phyloP scores from a whole-genome alignment of 1,284 basidiomycete genomes.

The Cystobasidiaceae sp. region DNA sequence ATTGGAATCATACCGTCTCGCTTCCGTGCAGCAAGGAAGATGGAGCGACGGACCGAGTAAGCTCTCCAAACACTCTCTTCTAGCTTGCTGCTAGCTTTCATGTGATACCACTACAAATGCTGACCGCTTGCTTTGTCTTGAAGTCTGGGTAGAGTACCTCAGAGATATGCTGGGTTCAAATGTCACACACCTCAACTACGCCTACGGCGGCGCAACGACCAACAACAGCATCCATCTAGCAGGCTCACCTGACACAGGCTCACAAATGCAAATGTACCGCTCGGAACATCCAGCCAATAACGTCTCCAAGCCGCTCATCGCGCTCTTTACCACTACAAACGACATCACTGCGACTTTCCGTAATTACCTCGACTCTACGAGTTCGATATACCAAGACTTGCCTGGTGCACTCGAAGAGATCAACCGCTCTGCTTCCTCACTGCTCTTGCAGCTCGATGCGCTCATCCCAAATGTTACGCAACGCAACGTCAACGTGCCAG shows the following conservation, averaged over 20 bases:
- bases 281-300: neutral
- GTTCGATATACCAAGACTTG: neutral
- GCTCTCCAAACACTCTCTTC: neutral
- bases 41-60: conserved; percentile 23
- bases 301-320: conserved; percentile 8
- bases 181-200: conserved; percentile 16
- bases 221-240: conserved; percentile 9
- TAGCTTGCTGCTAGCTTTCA: neutral
- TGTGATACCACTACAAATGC: neutral
- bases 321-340: conserved; percentile 23
- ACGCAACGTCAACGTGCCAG: conserved; percentile 7
- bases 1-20: too few species aligned
- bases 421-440: conserved; percentile 1
- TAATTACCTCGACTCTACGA: conserved; percentile 1
- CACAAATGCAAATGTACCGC: conserved; percentile 8
- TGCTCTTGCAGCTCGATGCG: neutral
- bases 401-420: neutral
- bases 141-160: conserved; percentile 27
- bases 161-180: conserved; percentile 1
- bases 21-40: neutral
- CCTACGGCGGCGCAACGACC: conserved; percentile 27
- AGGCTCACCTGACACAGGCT: conserved; percentile 2
- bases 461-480: conserved; percentile 1
- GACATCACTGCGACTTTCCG: conserved; percentile 14
- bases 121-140: neutral